A percentile compares a stretch with the other conserved stretches of the same genome.
Conservation (phyloP, 2,329 filamentous ascomycete genomes). For the Neoascochyta sp. region DNA sequence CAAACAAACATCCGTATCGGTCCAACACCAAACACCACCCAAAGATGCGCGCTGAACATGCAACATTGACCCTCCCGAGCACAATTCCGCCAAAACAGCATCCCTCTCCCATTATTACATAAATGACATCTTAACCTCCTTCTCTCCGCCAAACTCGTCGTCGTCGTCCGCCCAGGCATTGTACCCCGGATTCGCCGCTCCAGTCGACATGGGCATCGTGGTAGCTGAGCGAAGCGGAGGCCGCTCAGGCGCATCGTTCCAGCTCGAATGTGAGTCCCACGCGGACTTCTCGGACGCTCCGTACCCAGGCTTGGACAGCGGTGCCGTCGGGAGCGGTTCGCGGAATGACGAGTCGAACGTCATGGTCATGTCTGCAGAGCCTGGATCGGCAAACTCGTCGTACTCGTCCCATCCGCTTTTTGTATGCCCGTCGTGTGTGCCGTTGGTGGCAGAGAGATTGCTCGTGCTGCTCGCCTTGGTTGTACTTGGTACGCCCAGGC, state of each 20-base stretch:
- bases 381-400: slow-evolving; percentile 32
- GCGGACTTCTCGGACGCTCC: slow-evolving; percentile 8
- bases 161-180: slow-evolving; percentile 50
- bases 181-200: slow-evolving; percentile 24
- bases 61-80: no score
- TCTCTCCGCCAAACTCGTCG: slow-evolving; percentile 46
- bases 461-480: slow-evolving; percentile 13
- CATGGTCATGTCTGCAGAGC: slow-evolving; percentile 38
- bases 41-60: no score
- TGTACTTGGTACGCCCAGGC: slow-evolving; percentile 15
- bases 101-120: no score
- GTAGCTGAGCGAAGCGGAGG: slow-evolving; percentile 27
- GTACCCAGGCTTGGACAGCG: slow-evolving; percentile 12
- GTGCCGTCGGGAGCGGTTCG: slow-evolving; percentile 12
- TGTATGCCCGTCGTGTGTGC: slow-evolving; percentile 6
- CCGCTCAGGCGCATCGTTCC: slow-evolving; percentile 20
- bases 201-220: slow-evolving; percentile 20
- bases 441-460: slow-evolving; percentile 13
- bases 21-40: no score
- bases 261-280: slow-evolving; percentile 5
- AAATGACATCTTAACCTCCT: slow-evolving; percentile 50
- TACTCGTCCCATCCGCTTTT: slow-evolving; percentile 32
- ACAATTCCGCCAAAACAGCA: no score
- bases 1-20: no score
- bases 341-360: slow-evolving; percentile 43